Conservation (phyloP, 2,329 filamentous ascomycete genomes). For the Aspergillus fijiensis region DNA sequence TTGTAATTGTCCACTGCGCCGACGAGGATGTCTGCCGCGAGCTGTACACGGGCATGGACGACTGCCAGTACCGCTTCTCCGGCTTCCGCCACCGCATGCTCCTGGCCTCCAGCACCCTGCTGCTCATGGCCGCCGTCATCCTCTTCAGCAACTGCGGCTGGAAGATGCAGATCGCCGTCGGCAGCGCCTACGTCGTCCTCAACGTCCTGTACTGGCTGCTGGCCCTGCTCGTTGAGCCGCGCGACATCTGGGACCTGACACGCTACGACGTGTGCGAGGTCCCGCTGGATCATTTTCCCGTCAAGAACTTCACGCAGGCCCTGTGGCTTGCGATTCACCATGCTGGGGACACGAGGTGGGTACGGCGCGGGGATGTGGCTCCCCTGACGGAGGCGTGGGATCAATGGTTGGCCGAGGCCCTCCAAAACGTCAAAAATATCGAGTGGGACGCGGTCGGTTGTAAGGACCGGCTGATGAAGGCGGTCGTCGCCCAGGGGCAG, state of each 20-base stretch:
- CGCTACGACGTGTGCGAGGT: slow-evolving; percentile 48
- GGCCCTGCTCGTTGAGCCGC: slow-evolving; percentile 49
- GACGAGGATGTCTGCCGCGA: slow-evolving; percentile 62
- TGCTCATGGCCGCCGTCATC: slow-evolving; percentile 63
- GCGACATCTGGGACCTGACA: slow-evolving; percentile 58
- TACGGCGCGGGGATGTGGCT: slow-evolving; percentile 52
- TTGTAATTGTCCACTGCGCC: slow-evolving; percentile 55
- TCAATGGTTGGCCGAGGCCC: slow-evolving; percentile 46
- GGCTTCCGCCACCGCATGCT: slow-evolving; percentile 51
- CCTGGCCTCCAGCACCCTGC: slow-evolving; percentile 58
- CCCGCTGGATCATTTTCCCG: slow-evolving; percentile 26
- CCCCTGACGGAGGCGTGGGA: slow-evolving; percentile 56
- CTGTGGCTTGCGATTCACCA: slow-evolving; percentile 60
- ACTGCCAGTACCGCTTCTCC: slow-evolving; percentile 57
- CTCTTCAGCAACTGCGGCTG: slow-evolving; percentile 63
- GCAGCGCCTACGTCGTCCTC: slow-evolving; percentile 57
- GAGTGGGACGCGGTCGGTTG: no score
- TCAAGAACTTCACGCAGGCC: slow-evolving; percentile 50
- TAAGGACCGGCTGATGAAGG: no score
- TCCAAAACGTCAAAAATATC: no score
- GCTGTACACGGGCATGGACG: slow-evolving; percentile 61
- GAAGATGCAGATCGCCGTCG: slow-evolving; percentile 60
- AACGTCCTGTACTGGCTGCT: slow-evolving; percentile 62
- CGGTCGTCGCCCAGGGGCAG: no score
- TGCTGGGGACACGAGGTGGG: slow-evolving; percentile 57